A percentile compares a stretch with the other conserved stretches of the same genome.
Evolutionary conservation across 805 yeast species (phyloP).

Genomic region (Huiozyma naganishii): DNA sequence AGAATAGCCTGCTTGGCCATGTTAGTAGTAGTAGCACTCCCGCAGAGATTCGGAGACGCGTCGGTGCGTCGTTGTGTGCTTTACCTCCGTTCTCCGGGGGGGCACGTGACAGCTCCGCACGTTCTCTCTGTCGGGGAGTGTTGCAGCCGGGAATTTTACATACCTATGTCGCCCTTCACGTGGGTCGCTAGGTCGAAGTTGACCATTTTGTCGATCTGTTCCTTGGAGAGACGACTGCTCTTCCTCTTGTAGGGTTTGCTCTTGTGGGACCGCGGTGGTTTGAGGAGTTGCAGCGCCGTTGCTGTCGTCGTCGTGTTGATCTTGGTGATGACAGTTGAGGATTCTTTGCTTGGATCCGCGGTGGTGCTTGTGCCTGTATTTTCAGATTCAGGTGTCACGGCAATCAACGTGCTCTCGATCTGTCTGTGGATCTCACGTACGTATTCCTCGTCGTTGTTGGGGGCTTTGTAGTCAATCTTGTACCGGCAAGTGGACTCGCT

Average conservation of each 20-base stretch:
- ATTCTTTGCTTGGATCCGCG: background rate
- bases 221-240: slow-evolving; percentile 6
- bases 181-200: slow-evolving; percentile 7
- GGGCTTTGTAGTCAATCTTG: slow-evolving; percentile 3
- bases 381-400: background rate
- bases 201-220: slow-evolving; percentile 7
- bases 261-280: background rate
- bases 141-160: background rate
- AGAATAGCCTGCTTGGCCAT: too few species aligned
- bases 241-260: background rate
- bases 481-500: too few species aligned
- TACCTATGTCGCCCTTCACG: slow-evolving; percentile 3
- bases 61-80: too few species aligned
- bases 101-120: too few species aligned
- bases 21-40: too few species aligned
- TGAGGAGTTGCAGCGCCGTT: background rate
- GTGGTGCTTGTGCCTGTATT: background rate
- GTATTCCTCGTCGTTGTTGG: slow-evolving; percentile 4
- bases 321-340: background rate
- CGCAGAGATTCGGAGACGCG: too few species aligned
- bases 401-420: background rate
- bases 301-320: background rate
- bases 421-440: background rate
- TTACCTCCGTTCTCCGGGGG: too few species aligned
- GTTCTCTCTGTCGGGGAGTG: too few species aligned